A percentile compares a stretch with the other conserved stretches of the same genome.
Evolutionary conservation across 2,329 filamentous ascomycete genomes (phyloP).

Genomic region (Talaromyces sp.): DNA sequence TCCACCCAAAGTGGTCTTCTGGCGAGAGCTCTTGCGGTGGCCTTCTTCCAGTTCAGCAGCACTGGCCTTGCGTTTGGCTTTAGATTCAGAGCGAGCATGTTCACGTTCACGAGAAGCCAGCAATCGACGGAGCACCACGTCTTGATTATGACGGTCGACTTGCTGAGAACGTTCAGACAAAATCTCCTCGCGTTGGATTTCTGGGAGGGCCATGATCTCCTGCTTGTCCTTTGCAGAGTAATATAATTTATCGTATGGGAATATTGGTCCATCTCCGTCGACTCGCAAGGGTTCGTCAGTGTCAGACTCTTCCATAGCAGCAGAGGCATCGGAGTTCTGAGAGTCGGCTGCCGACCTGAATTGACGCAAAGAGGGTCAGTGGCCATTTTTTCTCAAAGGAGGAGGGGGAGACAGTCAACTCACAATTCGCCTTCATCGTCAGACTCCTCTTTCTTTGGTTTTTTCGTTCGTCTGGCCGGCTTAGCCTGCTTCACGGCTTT

Average conservation of each 20-base stretch:
- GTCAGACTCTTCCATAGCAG: constrained; percentile 84
- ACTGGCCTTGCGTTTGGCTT: constrained; percentile 69
- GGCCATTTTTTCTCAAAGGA: background rate
- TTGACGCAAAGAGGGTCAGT: constrained; percentile 9
- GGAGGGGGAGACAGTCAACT: constrained; percentile 31
- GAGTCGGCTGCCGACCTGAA: constrained; percentile 64
- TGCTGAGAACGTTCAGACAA: constrained; percentile 82
- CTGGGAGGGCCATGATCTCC: constrained; percentile 77
- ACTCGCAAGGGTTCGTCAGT: constrained; percentile 50
- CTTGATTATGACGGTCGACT: constrained; percentile 76
- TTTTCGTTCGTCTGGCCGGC: constrained; percentile 35
- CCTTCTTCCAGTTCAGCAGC: constrained; percentile 73
- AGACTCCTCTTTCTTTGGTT: constrained; percentile 56
- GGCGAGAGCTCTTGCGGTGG: constrained; percentile 67
- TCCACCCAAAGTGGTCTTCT: constrained; percentile 62
- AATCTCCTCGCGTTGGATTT: constrained; percentile 85
- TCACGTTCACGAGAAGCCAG: constrained; percentile 63
- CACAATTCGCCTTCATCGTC: constrained; percentile 78
- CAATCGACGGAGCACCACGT: constrained; percentile 72
- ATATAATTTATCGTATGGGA: constrained; percentile 85
- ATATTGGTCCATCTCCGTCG: constrained; percentile 49
- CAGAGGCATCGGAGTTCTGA: constrained; percentile 71
- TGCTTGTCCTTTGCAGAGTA: constrained; percentile 67
- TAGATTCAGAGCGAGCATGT: constrained; percentile 45
- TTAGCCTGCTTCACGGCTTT: constrained; percentile 23